A percentile compares a stretch with the other conserved stretches of the same genome.
phyloP scores from a whole-genome alignment of 2,329 filamentous ascomycete species.

The Botrytis cinerea region DNA sequence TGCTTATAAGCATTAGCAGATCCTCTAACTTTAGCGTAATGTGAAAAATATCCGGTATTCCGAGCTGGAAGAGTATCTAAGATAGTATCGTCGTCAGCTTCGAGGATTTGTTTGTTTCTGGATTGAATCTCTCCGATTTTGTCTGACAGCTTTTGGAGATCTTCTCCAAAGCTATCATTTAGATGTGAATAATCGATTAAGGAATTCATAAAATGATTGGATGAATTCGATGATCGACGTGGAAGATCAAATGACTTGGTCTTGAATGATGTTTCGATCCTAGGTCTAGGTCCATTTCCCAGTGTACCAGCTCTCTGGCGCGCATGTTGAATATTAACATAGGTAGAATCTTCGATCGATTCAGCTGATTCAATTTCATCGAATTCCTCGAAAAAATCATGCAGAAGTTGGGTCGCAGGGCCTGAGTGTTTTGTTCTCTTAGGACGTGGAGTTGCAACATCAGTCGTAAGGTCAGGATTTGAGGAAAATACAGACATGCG shows the following conservation, averaged over 20 bases:
- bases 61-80: not conserved
- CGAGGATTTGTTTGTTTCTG: not conserved
- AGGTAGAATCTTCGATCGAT: not conserved
- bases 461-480: not conserved
- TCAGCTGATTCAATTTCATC: not conserved
- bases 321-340: not conserved
- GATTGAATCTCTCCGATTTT: not conserved
- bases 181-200: not conserved
- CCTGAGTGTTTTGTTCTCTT: not conserved
- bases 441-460: not conserved
- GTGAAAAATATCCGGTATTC: not conserved
- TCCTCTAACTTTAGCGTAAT: not conserved
- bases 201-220: no score
- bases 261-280: not conserved
- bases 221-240: not conserved
- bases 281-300: not conserved
- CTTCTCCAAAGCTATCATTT: not conserved
- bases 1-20: not conserved
- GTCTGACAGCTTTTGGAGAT: not conserved
- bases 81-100: not conserved
- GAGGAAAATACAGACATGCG: not conserved
- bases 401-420: not conserved
- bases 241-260: not conserved
- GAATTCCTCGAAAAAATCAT: not conserved
- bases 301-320: not conserved